Evolutionary conservation across 805 yeast genomes (phyloP).

Genomic region (Tetrapisispora phaffii): DNA sequence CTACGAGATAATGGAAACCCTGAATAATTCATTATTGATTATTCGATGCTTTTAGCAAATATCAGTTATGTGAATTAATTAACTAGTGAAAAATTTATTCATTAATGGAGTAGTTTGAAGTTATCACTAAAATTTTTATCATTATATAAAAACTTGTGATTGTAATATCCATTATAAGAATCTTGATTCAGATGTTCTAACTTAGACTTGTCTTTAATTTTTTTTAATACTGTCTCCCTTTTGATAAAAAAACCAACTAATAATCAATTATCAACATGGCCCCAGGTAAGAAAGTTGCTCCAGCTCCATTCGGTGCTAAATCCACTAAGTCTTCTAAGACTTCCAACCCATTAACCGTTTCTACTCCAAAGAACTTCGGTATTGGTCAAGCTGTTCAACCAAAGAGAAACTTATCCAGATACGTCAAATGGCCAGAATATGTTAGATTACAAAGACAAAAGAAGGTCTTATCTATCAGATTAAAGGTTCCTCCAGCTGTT

Average conservation of each 20-base stretch:
- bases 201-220: neutral
- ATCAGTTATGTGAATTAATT: too few species aligned
- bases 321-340: constrained; percentile 45
- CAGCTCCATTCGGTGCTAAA: constrained; percentile 91
- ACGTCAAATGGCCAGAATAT: constrained; percentile 98
- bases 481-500: constrained; percentile 98
- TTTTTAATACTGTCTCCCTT: neutral
- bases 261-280: constrained; percentile 23
- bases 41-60: too few species aligned
- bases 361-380: constrained; percentile 89
- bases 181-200: too few species aligned
- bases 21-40: too few species aligned
- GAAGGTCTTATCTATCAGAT: constrained; percentile 89
- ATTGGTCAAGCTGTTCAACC: constrained; percentile 94
- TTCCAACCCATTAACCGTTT: constrained; percentile 80
- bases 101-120: too few species aligned
- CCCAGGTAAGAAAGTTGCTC: constrained; percentile 83
- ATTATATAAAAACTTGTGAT: too few species aligned
- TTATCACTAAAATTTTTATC: too few species aligned
- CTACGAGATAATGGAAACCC: too few species aligned
- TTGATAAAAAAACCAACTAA: neutral
- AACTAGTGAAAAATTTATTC: too few species aligned
- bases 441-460: constrained; percentile 98
- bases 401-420: constrained; percentile 91
- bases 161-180: too few species aligned